Evolutionary conservation across 2,329 filamentous ascomycete species (phyloP), one percentile per base, ranked within the genome.

Genomic region (Claviceps monticola): DNA sequence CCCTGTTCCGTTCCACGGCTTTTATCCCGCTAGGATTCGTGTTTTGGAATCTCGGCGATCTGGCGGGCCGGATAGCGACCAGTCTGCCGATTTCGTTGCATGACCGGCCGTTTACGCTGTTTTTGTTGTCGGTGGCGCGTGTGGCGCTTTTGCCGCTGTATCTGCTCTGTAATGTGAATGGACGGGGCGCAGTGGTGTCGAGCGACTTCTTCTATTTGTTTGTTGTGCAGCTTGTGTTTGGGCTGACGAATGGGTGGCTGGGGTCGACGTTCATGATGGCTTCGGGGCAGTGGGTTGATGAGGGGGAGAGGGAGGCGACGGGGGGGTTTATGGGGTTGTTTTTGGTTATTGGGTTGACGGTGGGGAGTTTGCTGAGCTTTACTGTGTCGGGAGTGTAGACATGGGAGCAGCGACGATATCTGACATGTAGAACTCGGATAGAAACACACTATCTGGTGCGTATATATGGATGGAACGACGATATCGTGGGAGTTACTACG

Each of bases 261-360:
- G 85, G 86, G 34, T 88, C 86, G 52, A 85, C 79, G 58, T 88
- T 86, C 66, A 97, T 98, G 90, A 95, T 97, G 80, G 85, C 85
- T 1, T 84, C 89, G 0, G 80, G 78, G 0, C 81, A 86, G 58
- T 91, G 83, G 79, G 90, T 97, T 1, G 83, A 84, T 4, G 79
- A 84, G 1, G 81, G 83, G 9, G 91, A 98, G 71, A 76, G 86
- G 37, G 89, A 95, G 70, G 90, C 88, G 5, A 83, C 89, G 0
- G 93, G 91, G 46, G 88, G 86, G 1, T 97, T 97, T 65, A 97
- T 98, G 93, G 85, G 86, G 3, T 67, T 96, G 56, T 88, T 84
- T 65, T 78, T 97, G n/a, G 87, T 96, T 17, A 80, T 79, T 5
- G 93, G 93, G 0, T 69, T 97, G 67, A 80, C 88, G 2, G 74